Percentiles rank a stretch among this genome's conserved stretches.
These are phyloP conservation scores for Cutaneotrichosporon daszewskae DNA, from an alignment of 1,284 basidiomycete genomes.

Conservation along the genomic window DNA sequence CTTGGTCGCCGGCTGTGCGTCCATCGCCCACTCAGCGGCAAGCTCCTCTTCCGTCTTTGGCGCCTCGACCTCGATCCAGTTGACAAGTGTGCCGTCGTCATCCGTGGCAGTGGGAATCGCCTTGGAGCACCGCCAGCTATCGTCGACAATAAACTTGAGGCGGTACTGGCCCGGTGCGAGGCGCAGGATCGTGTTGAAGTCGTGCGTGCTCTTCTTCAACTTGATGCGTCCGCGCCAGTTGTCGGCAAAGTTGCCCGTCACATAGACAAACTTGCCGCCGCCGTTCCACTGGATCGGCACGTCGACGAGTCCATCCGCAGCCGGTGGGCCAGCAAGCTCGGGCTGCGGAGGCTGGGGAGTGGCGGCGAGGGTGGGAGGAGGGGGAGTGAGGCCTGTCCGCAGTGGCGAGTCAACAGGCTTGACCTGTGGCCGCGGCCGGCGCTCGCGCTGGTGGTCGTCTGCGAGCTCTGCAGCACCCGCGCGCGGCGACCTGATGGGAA, in stretches of 20 bases:
- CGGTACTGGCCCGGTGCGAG: constrained; percentile 90
- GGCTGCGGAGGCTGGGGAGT: constrained; percentile 23
- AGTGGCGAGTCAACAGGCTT: constrained; percentile 15
- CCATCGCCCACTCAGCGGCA: constrained; percentile 44
- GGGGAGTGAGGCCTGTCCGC: constrained; percentile 21
- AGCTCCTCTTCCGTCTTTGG: constrained; percentile 43
- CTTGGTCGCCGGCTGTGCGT: constrained; percentile 29
- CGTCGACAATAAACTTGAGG: constrained; percentile 93
- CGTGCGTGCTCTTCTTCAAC: constrained; percentile 49
- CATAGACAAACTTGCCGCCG: constrained; percentile 51
- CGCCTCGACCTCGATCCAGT: constrained; percentile 66
- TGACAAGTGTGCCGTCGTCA: constrained; percentile 89
- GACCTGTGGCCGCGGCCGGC: constrained; percentile 13
- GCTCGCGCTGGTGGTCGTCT: constrained; percentile 3
- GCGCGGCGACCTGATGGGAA: constrained; percentile 18
- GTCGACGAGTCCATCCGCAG: constrained; percentile 33
- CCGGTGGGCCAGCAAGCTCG: constrained; percentile 1
- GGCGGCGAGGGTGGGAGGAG: constrained; percentile 26
- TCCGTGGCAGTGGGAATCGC: constrained; percentile 88
- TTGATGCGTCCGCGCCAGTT: constrained; percentile 55
- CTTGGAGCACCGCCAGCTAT: constrained; percentile 67
- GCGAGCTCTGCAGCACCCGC: constrained; percentile 1
- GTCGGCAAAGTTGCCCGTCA: constrained; percentile 57
- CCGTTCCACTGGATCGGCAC: constrained; percentile 47
- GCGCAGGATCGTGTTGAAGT: constrained; percentile 50